A percentile compares a stretch with the other conserved stretches of the same genome.
These are phyloP conservation scores for Batkoa obscura DNA, from an alignment of 371 early-diverging fungal species.

Conservation along the genomic window DNA sequence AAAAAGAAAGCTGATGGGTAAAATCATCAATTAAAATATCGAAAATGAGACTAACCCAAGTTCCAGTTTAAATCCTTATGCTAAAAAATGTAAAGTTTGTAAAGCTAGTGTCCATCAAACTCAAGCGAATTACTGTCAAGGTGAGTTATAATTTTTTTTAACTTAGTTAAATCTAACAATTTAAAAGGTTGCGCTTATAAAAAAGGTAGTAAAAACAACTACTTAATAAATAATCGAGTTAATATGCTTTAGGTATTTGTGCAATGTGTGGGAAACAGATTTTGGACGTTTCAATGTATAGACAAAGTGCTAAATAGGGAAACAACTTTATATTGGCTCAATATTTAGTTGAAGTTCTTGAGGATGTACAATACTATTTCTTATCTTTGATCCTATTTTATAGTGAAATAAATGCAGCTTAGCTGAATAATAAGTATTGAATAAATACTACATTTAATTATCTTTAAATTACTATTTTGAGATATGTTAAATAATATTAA, in stretches of 20 bases:
- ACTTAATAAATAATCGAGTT: not conserved
- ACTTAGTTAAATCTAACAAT: not conserved
- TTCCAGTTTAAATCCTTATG: constrained; percentile 25
- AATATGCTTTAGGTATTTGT: constrained; percentile 36
- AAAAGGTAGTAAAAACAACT: constrained; percentile 4
- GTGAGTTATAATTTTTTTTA: constrained; percentile 13
- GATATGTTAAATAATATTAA: no score
- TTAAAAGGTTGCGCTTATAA: constrained; percentile 18
- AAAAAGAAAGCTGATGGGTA: constrained; percentile 30
- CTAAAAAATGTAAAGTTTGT: constrained; percentile 39
- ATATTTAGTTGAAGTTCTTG: no score
- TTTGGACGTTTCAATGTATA: constrained; percentile 36
- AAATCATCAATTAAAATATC: not conserved
- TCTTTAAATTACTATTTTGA: no score
- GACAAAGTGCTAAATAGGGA: no score
- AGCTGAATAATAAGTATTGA: no score
- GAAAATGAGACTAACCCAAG: not conserved
- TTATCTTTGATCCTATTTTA: no score
- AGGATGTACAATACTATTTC: no score
- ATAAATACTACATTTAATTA: no score
- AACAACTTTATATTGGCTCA: no score
- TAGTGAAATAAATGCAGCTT: no score
- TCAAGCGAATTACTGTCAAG: constrained; percentile 47
- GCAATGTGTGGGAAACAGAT: constrained; percentile 60
- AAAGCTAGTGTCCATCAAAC: constrained; percentile 39